These are phyloP conservation scores for Chrysanthemum makinoi DNA, from an alignment of 129 eudicot genomes.

Conservation along the genomic window DNA sequence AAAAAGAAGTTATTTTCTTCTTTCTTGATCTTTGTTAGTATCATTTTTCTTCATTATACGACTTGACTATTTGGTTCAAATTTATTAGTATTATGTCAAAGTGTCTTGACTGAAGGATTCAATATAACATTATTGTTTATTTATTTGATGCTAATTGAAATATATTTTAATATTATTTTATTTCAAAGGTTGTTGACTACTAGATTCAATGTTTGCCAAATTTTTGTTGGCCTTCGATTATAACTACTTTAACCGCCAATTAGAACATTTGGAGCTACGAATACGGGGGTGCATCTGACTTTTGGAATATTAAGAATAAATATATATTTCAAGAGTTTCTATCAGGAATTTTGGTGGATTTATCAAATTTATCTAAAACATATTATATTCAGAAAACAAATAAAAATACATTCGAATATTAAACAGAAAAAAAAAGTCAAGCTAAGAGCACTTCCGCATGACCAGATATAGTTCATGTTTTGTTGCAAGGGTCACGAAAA, in stretches of 20 bases:
- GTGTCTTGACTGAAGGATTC: neutral
- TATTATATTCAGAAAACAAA: neutral
- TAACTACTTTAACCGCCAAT: slow-evolving; percentile 20
- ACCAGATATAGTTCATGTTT: too few relatives aligned
- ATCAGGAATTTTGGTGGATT: slow-evolving; percentile 10
- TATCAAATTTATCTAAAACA: neutral
- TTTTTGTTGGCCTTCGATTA: neutral
- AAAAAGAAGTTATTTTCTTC: too few relatives aligned
- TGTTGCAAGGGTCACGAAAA: too few relatives aligned
- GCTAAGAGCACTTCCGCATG: neutral
- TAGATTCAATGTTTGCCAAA: slow-evolving; percentile 19
- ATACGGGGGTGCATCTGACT: slow-evolving; percentile 27
- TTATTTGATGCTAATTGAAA: too few relatives aligned
- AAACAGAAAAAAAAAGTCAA: neutral
- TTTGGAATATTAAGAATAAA: slow-evolving; percentile 4
- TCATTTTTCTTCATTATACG: too few relatives aligned
- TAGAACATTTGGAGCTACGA: slow-evolving; percentile 24
- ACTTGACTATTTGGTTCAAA: neutral
- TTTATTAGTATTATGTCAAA: neutral
- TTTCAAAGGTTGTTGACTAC: slow-evolving; percentile 22
- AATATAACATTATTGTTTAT: neutral
- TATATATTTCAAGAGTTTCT: neutral
- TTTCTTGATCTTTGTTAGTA: too few relatives aligned
- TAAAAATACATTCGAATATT: neutral
- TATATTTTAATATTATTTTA: neutral